These are phyloP conservation scores for Penicillium corylophilum DNA, from an alignment of 2,329 filamentous ascomycete species.

Conservation along the genomic window DNA sequence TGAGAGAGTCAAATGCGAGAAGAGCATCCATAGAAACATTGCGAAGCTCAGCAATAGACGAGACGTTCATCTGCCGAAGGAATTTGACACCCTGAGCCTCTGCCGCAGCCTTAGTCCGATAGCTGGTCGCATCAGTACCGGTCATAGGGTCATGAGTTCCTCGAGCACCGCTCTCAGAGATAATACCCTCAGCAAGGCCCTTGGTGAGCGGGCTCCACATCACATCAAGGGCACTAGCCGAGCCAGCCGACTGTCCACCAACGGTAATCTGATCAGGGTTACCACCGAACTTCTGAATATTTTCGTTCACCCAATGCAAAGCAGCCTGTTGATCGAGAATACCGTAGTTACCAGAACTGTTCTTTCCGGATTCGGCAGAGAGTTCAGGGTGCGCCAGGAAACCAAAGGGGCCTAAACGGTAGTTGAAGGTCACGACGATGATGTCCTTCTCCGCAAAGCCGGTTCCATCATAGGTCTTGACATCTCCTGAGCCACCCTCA, in stretches of 20 bases:
- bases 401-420: constrained; percentile 19
- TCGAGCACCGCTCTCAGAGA: constrained; percentile 15
- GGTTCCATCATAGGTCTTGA: constrained; percentile 15
- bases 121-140: constrained; percentile 9
- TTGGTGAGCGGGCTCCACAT: constrained; percentile 10
- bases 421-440: constrained; percentile 22
- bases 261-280: constrained; percentile 30
- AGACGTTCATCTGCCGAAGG: background rate
- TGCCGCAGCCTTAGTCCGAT: constrained; percentile 1
- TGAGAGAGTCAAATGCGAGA: background rate
- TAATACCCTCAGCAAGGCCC: constrained; percentile 10
- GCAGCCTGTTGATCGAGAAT: constrained; percentile 30
- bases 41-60: background rate
- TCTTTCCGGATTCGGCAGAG: constrained; percentile 10
- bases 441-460: constrained; percentile 17
- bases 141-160: constrained; percentile 15
- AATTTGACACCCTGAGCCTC: background rate
- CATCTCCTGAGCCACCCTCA: constrained; percentile 8
- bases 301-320: constrained; percentile 31
- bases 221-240: constrained; percentile 12
- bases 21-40: background rate
- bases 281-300: constrained; percentile 35
- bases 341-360: constrained; percentile 35
- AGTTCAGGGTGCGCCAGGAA: constrained; percentile 21
- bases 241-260: constrained; percentile 20